Evolutionary conservation across 768 basidiomycete species (phyloP).

Genomic region (Serendipita indica): DNA sequence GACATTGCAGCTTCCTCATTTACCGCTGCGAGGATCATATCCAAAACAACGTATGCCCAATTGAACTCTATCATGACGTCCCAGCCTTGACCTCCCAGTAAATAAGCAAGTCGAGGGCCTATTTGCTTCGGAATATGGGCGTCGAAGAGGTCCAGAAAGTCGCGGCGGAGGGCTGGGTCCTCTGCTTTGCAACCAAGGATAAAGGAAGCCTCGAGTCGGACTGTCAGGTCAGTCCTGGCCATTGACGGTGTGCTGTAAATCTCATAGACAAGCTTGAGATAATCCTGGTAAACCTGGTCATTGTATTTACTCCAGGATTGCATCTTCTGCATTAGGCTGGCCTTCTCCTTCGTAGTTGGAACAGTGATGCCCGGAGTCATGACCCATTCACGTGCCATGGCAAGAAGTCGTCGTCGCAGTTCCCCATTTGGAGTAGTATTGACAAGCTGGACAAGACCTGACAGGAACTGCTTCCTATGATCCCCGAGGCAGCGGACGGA

Average conservation of each 20-base stretch:
- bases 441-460: slow-evolving; percentile 60
- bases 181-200: slow-evolving; percentile 78
- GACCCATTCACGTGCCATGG: slow-evolving; percentile 82
- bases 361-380: slow-evolving; percentile 69
- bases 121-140: slow-evolving; percentile 74
- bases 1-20: slow-evolving; percentile 29
- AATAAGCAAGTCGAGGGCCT: slow-evolving; percentile 68
- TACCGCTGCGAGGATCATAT: slow-evolving; percentile 71
- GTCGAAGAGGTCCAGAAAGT: slow-evolving; percentile 83
- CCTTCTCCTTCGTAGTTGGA: slow-evolving; percentile 93
- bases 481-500: slow-evolving; percentile 76
- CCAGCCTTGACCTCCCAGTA: slow-evolving; percentile 90
- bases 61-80: slow-evolving; percentile 82
- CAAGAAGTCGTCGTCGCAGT: slow-evolving; percentile 73
- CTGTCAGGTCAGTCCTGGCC: slow-evolving; percentile 84
- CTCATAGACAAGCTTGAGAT: slow-evolving; percentile 79
- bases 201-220: slow-evolving; percentile 84
- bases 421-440: slow-evolving; percentile 74
- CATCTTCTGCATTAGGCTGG: slow-evolving; percentile 80
- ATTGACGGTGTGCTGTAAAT: slow-evolving; percentile 82
- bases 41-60: slow-evolving; percentile 85
- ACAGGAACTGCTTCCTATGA: slow-evolving; percentile 67
- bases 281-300: slow-evolving; percentile 66
- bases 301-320: slow-evolving; percentile 62
- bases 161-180: slow-evolving; percentile 61